Evolutionary conservation across 2,329 filamentous ascomycete genomes (phyloP).

Genomic region (Epichloe brachyelytri): DNA sequence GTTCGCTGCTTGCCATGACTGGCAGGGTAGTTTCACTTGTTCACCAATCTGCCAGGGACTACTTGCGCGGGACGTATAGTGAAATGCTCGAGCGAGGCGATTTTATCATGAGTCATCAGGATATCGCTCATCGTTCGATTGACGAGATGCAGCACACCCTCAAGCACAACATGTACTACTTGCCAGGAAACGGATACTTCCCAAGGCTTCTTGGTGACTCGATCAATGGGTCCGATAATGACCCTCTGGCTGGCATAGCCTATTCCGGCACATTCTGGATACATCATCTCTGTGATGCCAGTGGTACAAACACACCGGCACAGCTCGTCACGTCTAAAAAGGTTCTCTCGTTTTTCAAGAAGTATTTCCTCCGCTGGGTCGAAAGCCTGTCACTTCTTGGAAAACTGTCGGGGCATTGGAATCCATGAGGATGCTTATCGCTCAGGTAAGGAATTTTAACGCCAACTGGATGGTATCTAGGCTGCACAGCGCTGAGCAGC

Average conservation of each 20-base stretch:
- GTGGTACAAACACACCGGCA: not conserved
- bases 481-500: not conserved
- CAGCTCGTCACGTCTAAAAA: conserved; percentile 11
- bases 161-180: conserved; percentile 22
- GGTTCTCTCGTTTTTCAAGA: conserved; percentile 8
- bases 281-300: conserved; percentile 16
- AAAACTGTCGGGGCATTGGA: conserved; percentile 4
- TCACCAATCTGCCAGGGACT: conserved; percentile 32
- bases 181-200: conserved; percentile 13
- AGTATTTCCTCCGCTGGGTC: conserved; percentile 10
- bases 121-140: conserved; percentile 21
- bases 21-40: conserved; percentile 22
- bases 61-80: conserved; percentile 12
- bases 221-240: conserved; percentile 5
- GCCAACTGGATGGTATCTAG: not conserved
- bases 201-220: conserved; percentile 10
- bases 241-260: conserved; percentile 10
- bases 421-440: conserved; percentile 2
- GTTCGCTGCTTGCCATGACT: conserved; percentile 23
- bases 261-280: conserved; percentile 22
- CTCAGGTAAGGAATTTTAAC: conserved; percentile 1
- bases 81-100: conserved; percentile 18
- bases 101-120: conserved; percentile 13
- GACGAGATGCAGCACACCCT: conserved; percentile 20
- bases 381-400: conserved; percentile 9